Percentiles rank a stretch among this genome's conserved stretches.
phyloP scores from a whole-genome alignment of 2,329 filamentous ascomycete genomes.

The Botrytis deweyae region DNA sequence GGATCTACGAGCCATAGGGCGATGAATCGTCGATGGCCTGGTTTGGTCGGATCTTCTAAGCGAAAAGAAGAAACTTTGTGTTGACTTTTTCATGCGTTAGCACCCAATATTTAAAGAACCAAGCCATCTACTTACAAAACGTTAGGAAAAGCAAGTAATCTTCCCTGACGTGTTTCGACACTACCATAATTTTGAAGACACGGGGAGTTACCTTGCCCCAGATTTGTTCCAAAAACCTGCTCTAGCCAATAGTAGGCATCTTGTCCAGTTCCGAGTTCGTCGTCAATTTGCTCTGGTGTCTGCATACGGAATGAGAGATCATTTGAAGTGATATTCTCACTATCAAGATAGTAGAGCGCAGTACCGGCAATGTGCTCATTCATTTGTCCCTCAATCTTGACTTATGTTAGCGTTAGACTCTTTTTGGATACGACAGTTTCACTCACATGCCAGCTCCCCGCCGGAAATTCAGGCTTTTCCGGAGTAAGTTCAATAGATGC shows the following conservation, averaged over 20 bases:
- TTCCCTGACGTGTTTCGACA: constrained; percentile 42
- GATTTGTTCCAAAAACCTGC: constrained; percentile 26
- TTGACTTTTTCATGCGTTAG: constrained; percentile 39
- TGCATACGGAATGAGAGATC: constrained; percentile 46
- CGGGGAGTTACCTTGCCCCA: neutral
- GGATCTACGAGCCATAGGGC: constrained; percentile 61
- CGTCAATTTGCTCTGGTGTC: constrained; percentile 18
- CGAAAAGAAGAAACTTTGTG: constrained; percentile 52
- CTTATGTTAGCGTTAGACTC: neutral
- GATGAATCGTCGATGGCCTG: constrained; percentile 57
- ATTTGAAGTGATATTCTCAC: constrained; percentile 48
- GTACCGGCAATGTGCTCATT: constrained; percentile 58
- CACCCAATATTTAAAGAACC: too few relatives aligned
- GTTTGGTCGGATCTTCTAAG: constrained; percentile 50
- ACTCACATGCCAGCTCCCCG: constrained; percentile 49
- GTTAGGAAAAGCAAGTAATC: constrained; percentile 48
- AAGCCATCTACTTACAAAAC: constrained; percentile 19
- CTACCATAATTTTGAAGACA: constrained; percentile 44
- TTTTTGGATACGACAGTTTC: neutral
- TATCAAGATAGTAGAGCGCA: constrained; percentile 51
- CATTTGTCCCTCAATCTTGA: constrained; percentile 20
- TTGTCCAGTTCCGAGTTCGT: constrained; percentile 14
- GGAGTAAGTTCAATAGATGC: constrained; percentile 58
- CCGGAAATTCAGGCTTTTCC: constrained; percentile 50
- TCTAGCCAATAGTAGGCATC: constrained; percentile 26